These are phyloP conservation scores for Leccinum incarnatum DNA, from an alignment of 768 basidiomycete species.

Conservation along the genomic window DNA sequence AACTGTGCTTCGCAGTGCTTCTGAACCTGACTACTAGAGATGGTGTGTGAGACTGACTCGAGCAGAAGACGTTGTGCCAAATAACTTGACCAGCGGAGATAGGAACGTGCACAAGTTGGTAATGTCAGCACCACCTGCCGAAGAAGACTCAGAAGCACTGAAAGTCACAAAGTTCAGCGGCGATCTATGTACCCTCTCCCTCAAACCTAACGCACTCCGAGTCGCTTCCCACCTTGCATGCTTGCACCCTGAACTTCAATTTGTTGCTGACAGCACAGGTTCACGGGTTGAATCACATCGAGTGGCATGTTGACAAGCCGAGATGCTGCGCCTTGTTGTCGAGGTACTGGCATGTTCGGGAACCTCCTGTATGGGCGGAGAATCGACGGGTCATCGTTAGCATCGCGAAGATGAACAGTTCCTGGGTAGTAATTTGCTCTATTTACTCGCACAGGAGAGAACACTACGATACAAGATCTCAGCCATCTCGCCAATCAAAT, in stretches of 20 bases:
- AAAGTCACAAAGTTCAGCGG: conserved; percentile 9
- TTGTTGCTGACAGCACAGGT: background rate
- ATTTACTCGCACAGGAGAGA: conserved; percentile 12
- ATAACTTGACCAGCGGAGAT: background rate
- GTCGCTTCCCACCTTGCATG: conserved; percentile 1
- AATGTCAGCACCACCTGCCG: conserved; percentile 1
- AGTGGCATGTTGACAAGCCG: background rate
- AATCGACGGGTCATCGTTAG: conserved; percentile 12
- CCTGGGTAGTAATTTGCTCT: conserved; percentile 14
- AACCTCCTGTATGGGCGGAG: conserved; percentile 18
- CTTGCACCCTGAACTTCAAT: conserved; percentile 5
- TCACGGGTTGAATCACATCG: background rate
- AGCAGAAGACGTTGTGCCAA: background rate
- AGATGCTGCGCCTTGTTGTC: background rate
- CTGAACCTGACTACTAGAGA: conserved; percentile 10
- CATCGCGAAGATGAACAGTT: conserved; percentile 13
- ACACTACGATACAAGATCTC: conserved; percentile 12
- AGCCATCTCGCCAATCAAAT: conserved; percentile 3
- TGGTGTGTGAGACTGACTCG: background rate
- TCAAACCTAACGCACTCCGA: background rate
- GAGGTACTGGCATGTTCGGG: background rate
- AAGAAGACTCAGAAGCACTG: background rate
- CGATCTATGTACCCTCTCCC: conserved; percentile 14
- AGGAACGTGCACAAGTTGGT: conserved; percentile 1
- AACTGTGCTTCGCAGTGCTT: conserved; percentile 19